Conservation (phyloP, 768 basidiomycete species). For the Melanogaster broomeanus region DNA sequence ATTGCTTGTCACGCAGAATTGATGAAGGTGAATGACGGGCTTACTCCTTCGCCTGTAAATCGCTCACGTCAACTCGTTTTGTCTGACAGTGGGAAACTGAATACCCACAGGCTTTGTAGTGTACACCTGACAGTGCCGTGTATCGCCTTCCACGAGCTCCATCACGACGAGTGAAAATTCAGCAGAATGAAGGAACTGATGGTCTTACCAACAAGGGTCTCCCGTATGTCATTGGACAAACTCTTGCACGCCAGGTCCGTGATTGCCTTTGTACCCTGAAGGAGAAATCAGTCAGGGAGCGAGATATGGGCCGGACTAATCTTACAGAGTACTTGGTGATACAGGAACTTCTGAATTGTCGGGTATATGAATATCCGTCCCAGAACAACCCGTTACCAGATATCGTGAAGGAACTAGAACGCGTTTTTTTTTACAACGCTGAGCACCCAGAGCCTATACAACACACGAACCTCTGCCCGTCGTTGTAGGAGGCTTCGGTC, state of each 20-base stretch:
- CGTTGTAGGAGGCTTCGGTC: not conserved
- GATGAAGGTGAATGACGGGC: not conserved
- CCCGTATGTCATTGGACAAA: slow-evolving; percentile 7
- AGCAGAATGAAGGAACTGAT: not conserved
- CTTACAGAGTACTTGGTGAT: slow-evolving; percentile 8
- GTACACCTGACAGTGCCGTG: slow-evolving; percentile 10
- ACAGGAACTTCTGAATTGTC: not conserved
- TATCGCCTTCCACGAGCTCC: slow-evolving; percentile 11
- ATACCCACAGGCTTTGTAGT: slow-evolving; percentile 17
- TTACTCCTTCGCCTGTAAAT: slow-evolving; percentile 13
- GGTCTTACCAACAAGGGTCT: slow-evolving; percentile 7
- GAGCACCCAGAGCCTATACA: not conserved
- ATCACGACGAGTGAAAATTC: not conserved
- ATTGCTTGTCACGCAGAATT: not conserved
- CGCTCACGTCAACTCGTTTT: not conserved
- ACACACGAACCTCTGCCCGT: not conserved
- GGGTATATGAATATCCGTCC: slow-evolving; percentile 10
- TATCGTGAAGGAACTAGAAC: not conserved
- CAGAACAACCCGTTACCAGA: slow-evolving; percentile 1
- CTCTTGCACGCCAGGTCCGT: slow-evolving; percentile 4
- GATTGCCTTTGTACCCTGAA: slow-evolving; percentile 14
- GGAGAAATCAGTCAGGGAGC: not conserved
- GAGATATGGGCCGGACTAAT: not conserved
- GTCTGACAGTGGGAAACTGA: not conserved
- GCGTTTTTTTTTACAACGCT: not conserved